Evolutionary conservation across 169 alveolate species (phyloP), one percentile per base, ranked within the genome.

Genomic region (Cardiosporidium cionae): DNA sequence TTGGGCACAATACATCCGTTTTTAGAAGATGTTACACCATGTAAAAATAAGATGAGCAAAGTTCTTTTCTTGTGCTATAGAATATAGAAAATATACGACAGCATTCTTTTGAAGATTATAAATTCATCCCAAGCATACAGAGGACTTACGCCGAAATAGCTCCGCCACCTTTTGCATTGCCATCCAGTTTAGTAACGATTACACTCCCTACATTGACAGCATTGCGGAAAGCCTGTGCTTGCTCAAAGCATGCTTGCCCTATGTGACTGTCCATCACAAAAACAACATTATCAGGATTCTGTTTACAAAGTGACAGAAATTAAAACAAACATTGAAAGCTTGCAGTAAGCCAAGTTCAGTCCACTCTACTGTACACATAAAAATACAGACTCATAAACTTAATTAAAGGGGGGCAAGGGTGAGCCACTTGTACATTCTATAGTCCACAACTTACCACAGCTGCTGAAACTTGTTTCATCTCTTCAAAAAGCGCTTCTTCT

Each of bases 111-210:
- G n/a, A n/a, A n/a, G n/a, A n/a, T n/a, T n/a, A n/a, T n/a, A n/a
- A n/a, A n/a, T n/a, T n/a, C n/a, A n/a, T n/a, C 2, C 44, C 3
- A 0, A 1, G 53, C 78, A 44, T n/a, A 44, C 58, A 44, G 27
- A 44, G 16, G 23, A 32, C 82, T 2, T 68, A 76, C 78, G 99
- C 99, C 1, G 99, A 94, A 16, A 98, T 87, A 0, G 99, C 99
- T 9, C 99, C 99, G n/a, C 99, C 99, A n/a, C 99, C 99, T 84
- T 95, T 96, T 0, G 99, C 99, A 71, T 97, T 99, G 36, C 99
- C 99, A 84, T 98, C 99, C n/a, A 98, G 87, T 81, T 98, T 98
- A 25, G 99, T 98, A 74, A 98, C 89, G 80, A 98, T 96, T 9
- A 98, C 99, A 75, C 97, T 89, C n/a, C 99, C 99, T 35, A 97